A percentile compares a stretch with the other conserved stretches of the same genome.
phyloP scores from a whole-genome alignment of 208 protist species.

The Endotrypanum monterogeii region DNA sequence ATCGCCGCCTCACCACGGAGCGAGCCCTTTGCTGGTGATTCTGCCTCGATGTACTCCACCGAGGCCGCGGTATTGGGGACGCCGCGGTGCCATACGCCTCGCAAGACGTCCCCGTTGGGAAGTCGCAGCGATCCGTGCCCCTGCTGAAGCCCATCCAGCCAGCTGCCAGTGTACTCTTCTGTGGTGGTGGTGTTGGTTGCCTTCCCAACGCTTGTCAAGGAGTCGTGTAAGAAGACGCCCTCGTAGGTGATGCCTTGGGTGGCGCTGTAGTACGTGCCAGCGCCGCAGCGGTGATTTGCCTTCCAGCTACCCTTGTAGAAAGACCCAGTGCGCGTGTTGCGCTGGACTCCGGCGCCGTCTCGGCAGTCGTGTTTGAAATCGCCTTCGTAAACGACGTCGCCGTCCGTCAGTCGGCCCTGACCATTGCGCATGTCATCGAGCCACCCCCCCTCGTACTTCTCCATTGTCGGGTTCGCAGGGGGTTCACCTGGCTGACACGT shows the following conservation, averaged over 20 bases:
- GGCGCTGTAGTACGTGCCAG: constrained; percentile 63
- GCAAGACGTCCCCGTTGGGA: constrained; percentile 80
- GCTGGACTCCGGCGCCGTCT: constrained; percentile 69
- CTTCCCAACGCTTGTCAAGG: constrained; percentile 60
- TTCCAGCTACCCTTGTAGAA: constrained; percentile 82
- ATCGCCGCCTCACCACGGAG: constrained; percentile 1
- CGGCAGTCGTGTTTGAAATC: constrained; percentile 52
- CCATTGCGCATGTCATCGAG: constrained; percentile 62
- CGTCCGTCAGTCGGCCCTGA: constrained; percentile 56
- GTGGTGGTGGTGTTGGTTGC: constrained; percentile 16
- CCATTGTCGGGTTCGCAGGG: constrained; percentile 19
- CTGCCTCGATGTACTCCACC: constrained; percentile 54
- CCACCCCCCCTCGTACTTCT: constrained; percentile 86
- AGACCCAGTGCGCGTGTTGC: constrained; percentile 55
- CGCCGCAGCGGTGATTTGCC: constrained; percentile 59
- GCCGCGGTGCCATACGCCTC: constrained; percentile 75
- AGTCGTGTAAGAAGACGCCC: constrained; percentile 78
- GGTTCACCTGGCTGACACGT: constrained; percentile 10
- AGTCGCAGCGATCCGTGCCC: constrained; percentile 72
- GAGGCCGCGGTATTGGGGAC: constrained; percentile 57
- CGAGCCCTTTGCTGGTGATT: constrained; percentile 28
- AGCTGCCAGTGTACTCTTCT: constrained; percentile 78
- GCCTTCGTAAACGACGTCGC: constrained; percentile 76
- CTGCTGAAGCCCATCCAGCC: constrained; percentile 82
- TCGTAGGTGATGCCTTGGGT: constrained; percentile 58